Evolutionary conservation across 2,329 filamentous ascomycete species (phyloP).

Genomic region (Sordariomycetes sp.): DNA sequence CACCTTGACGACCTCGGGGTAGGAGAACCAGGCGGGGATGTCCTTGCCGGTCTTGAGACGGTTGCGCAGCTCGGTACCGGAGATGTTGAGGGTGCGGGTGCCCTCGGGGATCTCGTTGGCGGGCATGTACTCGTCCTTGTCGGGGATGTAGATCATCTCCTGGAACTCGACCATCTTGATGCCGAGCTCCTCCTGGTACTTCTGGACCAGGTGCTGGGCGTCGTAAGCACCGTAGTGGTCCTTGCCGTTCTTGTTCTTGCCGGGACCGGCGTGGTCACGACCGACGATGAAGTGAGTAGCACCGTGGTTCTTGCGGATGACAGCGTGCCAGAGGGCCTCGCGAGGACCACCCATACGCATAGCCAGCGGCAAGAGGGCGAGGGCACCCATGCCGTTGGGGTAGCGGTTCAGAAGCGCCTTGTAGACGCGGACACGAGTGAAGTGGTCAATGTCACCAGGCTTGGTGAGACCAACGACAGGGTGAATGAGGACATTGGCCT

Average conservation of each 20-base stretch:
- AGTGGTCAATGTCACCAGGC: slow-evolving; percentile 98
- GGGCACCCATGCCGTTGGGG: slow-evolving; percentile 97
- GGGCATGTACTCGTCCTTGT: slow-evolving; percentile 92
- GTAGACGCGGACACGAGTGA: slow-evolving; percentile 97
- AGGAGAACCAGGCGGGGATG: slow-evolving; percentile 98
- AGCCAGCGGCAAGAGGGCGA: slow-evolving; percentile 87
- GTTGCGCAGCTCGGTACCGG: slow-evolving; percentile 81
- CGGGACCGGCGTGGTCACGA: slow-evolving; percentile 93
- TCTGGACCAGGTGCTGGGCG: slow-evolving; percentile 90
- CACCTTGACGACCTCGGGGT: slow-evolving; percentile 95
- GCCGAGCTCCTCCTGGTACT: slow-evolving; percentile 92
- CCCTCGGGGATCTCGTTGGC: slow-evolving; percentile 81
- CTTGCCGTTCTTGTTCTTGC: slow-evolving; percentile 93
- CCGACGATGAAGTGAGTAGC: slow-evolving; percentile 99
- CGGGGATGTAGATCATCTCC: slow-evolving; percentile 98
- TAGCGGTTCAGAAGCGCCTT: slow-evolving; percentile 93
- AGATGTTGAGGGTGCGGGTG: slow-evolving; percentile 80
- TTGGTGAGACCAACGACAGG: slow-evolving; percentile 97
- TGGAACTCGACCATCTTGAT: slow-evolving; percentile 99
- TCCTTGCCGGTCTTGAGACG: slow-evolving; percentile 86
- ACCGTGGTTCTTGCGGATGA: slow-evolving; percentile 99
- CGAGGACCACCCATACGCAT: slow-evolving; percentile 99
- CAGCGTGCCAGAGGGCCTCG: slow-evolving; percentile 98
- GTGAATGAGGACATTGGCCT: slow-evolving; percentile 98
- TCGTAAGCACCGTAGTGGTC: slow-evolving; percentile 99